phyloP scores from a whole-genome alignment of 2,329 filamentous ascomycete genomes.

The Penicillium sp. region DNA sequence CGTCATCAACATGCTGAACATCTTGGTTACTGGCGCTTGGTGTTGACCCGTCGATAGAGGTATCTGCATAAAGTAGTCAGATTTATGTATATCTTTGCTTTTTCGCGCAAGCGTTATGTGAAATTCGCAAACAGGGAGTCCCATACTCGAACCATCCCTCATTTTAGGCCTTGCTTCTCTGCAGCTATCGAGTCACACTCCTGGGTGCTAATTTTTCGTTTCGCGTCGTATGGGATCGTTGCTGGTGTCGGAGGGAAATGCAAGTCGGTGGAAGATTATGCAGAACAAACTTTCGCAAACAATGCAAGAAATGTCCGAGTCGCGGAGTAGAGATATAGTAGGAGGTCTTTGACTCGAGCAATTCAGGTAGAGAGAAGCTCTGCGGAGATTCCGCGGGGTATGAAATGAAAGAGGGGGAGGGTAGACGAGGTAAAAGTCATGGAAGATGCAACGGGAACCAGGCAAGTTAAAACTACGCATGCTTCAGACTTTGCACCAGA shows the following conservation, averaged over 20 bases:
- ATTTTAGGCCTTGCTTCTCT: background rate
- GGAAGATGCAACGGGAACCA: background rate
- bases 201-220: background rate
- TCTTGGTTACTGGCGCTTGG: slow-evolving; percentile 12
- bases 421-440: background rate
- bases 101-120: background rate
- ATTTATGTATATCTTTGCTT: background rate
- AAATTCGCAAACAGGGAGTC: background rate
- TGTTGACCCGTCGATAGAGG: slow-evolving; percentile 17
- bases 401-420: background rate
- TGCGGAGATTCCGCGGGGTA: background rate
- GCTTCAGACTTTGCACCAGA: background rate
- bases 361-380: background rate
- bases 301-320: background rate
- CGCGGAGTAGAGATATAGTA: background rate
- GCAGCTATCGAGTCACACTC: background rate
- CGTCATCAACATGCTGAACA: slow-evolving; percentile 4
- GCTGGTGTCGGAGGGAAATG: background rate
- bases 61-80: slow-evolving; percentile 1
- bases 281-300: background rate
- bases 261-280: background rate
- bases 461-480: background rate
- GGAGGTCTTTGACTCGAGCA: background rate
- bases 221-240: background rate
- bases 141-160: background rate